Conservation (phyloP, 176 grass and related monocot species). For the Thalia dealbata region DNA sequence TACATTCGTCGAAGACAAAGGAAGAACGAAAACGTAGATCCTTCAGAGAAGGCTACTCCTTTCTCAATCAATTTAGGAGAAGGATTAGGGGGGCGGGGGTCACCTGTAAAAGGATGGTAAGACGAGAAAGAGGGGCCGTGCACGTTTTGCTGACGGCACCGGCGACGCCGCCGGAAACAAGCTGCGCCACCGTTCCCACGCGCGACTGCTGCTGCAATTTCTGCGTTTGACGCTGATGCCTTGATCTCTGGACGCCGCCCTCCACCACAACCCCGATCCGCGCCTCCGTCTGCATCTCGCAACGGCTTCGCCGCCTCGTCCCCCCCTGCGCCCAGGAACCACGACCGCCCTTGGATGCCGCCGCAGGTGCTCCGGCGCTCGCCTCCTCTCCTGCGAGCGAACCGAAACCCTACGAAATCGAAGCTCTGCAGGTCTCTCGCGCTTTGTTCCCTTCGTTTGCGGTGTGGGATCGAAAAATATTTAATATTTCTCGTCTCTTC, state of each 20-base stretch:
- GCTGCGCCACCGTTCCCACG: constrained; percentile 49
- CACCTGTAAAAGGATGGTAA: constrained; percentile 96
- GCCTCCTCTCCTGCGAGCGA: background rate
- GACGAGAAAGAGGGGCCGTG: constrained; percentile 82
- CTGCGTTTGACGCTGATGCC: constrained; percentile 31
- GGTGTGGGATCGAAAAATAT: too few relatives aligned
- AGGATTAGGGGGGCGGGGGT: background rate
- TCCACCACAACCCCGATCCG: constrained; percentile 65
- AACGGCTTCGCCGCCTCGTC: background rate
- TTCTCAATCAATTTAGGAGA: background rate
- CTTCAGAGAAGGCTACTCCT: too few relatives aligned
- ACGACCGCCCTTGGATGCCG: background rate
- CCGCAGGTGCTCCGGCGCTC: background rate
- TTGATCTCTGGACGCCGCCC: constrained; percentile 20
- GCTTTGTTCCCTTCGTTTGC: background rate
- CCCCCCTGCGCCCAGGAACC: background rate
- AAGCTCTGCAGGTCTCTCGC: background rate
- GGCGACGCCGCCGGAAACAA: constrained; percentile 80
- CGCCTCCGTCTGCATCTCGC: constrained; percentile 64
- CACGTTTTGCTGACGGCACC: constrained; percentile 95
- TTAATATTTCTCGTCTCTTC: too few relatives aligned
- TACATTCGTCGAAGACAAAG: too few relatives aligned
- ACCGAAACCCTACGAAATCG: constrained; percentile 1
- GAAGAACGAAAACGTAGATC: too few relatives aligned
- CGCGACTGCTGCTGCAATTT: constrained; percentile 46